Evolutionary conservation across 2,329 filamentous ascomycete genomes (phyloP).

Genomic region (Waltergamsia citrina): DNA sequence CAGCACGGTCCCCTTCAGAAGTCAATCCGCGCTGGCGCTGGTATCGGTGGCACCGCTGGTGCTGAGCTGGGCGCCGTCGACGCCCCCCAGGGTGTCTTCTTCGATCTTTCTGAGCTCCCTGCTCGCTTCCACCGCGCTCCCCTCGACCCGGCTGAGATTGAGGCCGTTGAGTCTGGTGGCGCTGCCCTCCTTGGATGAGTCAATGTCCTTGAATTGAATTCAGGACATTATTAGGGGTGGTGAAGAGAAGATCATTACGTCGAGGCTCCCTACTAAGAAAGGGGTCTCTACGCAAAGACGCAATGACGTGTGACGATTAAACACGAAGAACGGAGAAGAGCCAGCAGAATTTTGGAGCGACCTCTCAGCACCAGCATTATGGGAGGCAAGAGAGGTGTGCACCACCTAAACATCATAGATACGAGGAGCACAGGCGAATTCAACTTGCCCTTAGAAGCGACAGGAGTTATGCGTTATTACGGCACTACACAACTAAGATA

Average conservation of each 20-base stretch:
- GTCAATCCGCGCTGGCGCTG: slow-evolving; percentile 31
- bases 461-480: too few species aligned
- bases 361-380: too few species aligned
- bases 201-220: neutral
- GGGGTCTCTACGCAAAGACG: neutral
- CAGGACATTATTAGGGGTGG: neutral
- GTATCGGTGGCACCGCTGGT: slow-evolving; percentile 55
- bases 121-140: slow-evolving; percentile 67
- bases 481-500: too few species aligned
- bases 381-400: too few species aligned
- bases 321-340: neutral
- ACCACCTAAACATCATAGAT: too few species aligned
- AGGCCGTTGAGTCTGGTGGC: slow-evolving; percentile 89
- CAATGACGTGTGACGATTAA: neutral
- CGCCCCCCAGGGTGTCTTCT: slow-evolving; percentile 65
- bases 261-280: too few species aligned
- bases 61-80: slow-evolving; percentile 62
- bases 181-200: slow-evolving; percentile 46
- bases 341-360: too few species aligned
- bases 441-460: too few species aligned
- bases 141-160: slow-evolving; percentile 78
- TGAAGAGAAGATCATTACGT: too few species aligned
- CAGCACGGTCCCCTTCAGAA: slow-evolving; percentile 68
- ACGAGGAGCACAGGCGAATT: too few species aligned
- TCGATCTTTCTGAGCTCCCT: slow-evolving; percentile 85